Percentiles rank a stretch among this genome's conserved stretches.
phyloP scores from a whole-genome alignment of 2,329 filamentous ascomycete species.

The Acrocalymma vagum region DNA sequence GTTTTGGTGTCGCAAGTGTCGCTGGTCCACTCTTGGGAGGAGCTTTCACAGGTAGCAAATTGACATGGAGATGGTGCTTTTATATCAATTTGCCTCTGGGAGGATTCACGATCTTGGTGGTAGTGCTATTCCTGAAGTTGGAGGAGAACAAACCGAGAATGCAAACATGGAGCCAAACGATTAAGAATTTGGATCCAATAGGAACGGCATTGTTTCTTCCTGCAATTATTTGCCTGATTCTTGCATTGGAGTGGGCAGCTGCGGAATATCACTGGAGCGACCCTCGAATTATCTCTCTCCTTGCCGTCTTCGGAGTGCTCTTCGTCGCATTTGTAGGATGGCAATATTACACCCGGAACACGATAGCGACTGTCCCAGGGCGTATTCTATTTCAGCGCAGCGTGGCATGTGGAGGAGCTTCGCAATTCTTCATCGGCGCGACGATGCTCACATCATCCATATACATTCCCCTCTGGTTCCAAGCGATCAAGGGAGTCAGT shows the following conservation, averaged over 20 bases:
- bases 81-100: constrained; percentile 64
- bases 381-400: constrained; percentile 53
- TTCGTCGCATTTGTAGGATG: constrained; percentile 48
- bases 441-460: constrained; percentile 48
- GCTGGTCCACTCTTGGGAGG: constrained; percentile 56
- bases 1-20: constrained; percentile 49
- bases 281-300: constrained; percentile 51
- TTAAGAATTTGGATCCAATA: constrained; percentile 52
- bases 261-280: constrained; percentile 53
- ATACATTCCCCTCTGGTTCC: constrained; percentile 56
- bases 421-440: constrained; percentile 50
- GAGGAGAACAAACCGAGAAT: constrained; percentile 40
- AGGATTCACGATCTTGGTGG: constrained; percentile 47
- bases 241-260: constrained; percentile 60
- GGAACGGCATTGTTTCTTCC: constrained; percentile 53
- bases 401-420: constrained; percentile 49
- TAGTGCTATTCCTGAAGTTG: constrained; percentile 42
- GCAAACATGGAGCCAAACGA: constrained; percentile 35
- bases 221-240: constrained; percentile 54
- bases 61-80: constrained; percentile 57
- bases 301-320: constrained; percentile 52
- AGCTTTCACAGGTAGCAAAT: constrained; percentile 50
- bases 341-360: constrained; percentile 48
- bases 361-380: constrained; percentile 53
- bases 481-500: constrained; percentile 54